Conservation (phyloP, 1,139 yeast genomes). For the Pichia sp. region DNA sequence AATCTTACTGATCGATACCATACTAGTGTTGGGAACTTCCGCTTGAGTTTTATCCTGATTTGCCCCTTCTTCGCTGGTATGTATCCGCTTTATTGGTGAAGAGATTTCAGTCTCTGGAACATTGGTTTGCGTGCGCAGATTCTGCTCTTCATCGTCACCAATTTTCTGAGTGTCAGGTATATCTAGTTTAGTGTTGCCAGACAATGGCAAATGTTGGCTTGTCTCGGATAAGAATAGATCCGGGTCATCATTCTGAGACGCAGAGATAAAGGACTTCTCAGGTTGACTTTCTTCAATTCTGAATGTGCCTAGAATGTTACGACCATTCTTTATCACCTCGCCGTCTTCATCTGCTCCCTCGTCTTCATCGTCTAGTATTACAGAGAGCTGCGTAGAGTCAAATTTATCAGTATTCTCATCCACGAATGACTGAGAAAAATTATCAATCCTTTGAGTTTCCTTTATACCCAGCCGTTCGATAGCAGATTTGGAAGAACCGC, state of each 20-base stretch:
- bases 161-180: not conserved
- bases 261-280: constrained; percentile 1
- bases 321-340: constrained; percentile 4
- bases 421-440: constrained; percentile 11
- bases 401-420: not conserved
- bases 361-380: not conserved
- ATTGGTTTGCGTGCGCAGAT: too few relatives aligned
- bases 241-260: not conserved
- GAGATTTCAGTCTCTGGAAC: not conserved
- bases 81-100: constrained; percentile 2
- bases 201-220: too few relatives aligned
- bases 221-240: too few relatives aligned
- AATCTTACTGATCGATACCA: constrained; percentile 6
- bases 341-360: constrained; percentile 5
- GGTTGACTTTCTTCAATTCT: constrained; percentile 2
- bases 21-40: constrained; percentile 16
- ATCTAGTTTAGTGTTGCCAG: too few relatives aligned
- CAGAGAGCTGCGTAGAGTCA: not conserved
- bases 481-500: constrained; percentile 3
- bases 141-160: not conserved
- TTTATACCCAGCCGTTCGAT: not conserved
- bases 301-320: constrained; percentile 6
- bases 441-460: constrained; percentile 8
- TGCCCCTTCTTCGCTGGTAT: not conserved
- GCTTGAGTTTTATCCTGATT: not conserved